phyloP scores from a whole-genome alignment of 768 basidiomycete species.

The Russula sp. region DNA sequence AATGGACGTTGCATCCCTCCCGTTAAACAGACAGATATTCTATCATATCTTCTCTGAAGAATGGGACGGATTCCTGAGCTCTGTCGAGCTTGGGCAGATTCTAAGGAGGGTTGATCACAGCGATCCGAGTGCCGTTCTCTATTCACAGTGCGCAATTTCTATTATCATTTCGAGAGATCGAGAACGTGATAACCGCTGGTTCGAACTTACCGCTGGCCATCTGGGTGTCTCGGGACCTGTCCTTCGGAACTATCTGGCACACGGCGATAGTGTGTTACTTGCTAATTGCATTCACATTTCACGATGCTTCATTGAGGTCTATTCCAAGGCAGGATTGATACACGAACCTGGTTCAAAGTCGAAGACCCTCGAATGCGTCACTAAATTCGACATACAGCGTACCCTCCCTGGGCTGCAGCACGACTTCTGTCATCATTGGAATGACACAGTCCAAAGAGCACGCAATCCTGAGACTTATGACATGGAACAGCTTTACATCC shows the following conservation, averaged over 20 bases:
- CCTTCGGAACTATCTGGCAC: background rate
- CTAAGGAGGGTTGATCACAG: background rate
- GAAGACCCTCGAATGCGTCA: background rate
- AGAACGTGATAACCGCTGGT: background rate
- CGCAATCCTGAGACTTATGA: background rate
- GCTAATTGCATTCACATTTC: background rate
- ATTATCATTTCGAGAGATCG: background rate
- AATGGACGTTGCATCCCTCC: background rate
- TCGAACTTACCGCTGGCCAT: background rate
- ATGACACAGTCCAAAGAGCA: background rate
- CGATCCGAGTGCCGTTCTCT: background rate
- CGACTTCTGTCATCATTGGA: constrained; percentile 1
- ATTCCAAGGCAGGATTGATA: background rate
- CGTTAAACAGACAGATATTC: background rate
- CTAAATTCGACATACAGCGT: background rate
- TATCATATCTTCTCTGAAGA: background rate
- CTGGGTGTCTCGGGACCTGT: background rate
- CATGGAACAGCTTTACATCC: background rate
- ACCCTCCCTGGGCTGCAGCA: background rate
- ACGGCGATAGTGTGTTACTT: constrained; percentile 1
- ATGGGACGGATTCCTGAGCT: constrained; percentile 1
- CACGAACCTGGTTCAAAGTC: background rate
- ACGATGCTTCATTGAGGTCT: background rate
- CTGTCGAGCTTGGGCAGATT: constrained; percentile 2
- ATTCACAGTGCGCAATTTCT: background rate